Conservation (phyloP, 2,329 filamentous ascomycete species). For the Calonectria naviculata region DNA sequence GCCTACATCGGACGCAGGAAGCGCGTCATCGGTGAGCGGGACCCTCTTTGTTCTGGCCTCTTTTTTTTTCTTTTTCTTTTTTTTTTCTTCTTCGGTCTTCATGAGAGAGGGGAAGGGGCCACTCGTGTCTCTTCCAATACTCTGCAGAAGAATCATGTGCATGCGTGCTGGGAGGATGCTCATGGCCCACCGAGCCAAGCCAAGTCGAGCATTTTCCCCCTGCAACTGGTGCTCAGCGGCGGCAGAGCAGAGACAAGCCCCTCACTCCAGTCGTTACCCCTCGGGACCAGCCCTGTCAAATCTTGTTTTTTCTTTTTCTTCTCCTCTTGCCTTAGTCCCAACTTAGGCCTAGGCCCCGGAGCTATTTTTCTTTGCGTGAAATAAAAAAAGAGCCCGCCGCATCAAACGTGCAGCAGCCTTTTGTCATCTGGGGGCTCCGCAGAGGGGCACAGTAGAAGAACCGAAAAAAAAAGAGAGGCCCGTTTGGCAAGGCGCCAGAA, state of each 20-base stretch:
- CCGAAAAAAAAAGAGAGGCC: neutral
- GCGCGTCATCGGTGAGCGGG: neutral
- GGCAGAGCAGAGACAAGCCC: neutral
- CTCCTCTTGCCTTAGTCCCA: constrained; percentile 1
- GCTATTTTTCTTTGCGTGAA: constrained; percentile 13
- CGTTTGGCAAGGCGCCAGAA: constrained; percentile 1
- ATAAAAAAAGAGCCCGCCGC: constrained; percentile 11
- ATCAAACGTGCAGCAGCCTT: constrained; percentile 12
- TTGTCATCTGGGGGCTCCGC: constrained; percentile 5
- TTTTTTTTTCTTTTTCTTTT: neutral
- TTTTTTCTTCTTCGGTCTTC: neutral
- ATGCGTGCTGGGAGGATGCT: neutral
- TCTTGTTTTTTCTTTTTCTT: neutral
- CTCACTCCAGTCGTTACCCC: neutral
- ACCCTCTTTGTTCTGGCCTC: constrained; percentile 1
- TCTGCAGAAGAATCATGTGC: neutral
- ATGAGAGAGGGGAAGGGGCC: neutral
- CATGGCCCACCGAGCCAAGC: constrained; percentile 6
- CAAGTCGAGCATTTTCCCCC: neutral
- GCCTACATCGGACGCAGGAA: constrained; percentile 20
- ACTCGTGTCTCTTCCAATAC: neutral
- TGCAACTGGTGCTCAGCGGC: neutral
- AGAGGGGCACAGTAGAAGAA: no score
- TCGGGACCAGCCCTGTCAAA: neutral
- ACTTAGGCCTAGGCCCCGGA: constrained; percentile 11